Conservation (phyloP, 1,284 basidiomycete species). For the Puccinia novopanici region DNA sequence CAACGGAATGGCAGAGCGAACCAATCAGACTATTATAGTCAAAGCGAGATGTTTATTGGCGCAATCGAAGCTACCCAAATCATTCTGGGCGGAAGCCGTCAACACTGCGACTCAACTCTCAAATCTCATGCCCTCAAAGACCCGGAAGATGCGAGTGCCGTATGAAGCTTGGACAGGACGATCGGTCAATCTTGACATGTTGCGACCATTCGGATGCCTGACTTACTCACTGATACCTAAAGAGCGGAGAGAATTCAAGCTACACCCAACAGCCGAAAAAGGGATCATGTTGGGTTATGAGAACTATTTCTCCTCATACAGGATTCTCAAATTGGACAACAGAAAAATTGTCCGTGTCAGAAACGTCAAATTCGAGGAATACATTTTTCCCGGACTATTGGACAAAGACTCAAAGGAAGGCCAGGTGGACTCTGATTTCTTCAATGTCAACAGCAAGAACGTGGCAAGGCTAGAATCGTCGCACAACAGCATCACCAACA, state of each 20-base stretch:
- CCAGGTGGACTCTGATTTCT: too few relatives aligned
- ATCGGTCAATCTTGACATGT: neutral
- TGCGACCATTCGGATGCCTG: conserved; percentile 1
- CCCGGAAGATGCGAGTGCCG: neutral
- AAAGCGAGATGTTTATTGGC: conserved; percentile 6
- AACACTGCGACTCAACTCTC: neutral
- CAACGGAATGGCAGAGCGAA: conserved; percentile 7
- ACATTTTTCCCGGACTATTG: neutral
- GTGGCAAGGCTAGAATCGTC: too few relatives aligned
- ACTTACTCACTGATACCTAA: neutral
- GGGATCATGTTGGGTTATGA: neutral
- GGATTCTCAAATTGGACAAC: neutral
- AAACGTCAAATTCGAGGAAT: neutral
- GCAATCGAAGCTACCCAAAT: neutral
- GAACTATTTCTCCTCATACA: neutral
- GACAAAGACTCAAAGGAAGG: neutral
- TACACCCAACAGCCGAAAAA: neutral
- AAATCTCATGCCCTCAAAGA: neutral
- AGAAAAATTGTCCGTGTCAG: neutral
- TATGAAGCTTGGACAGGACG: conserved; percentile 3
- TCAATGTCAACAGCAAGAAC: neutral
- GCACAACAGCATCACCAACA: too few relatives aligned
- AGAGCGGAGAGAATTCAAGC: neutral
- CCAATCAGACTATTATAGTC: conserved; percentile 17
- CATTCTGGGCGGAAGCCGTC: conserved; percentile 27